phyloP scores from a whole-genome alignment of 2,329 filamentous ascomycete genomes.

The Coccinonectria pachysandricola region DNA sequence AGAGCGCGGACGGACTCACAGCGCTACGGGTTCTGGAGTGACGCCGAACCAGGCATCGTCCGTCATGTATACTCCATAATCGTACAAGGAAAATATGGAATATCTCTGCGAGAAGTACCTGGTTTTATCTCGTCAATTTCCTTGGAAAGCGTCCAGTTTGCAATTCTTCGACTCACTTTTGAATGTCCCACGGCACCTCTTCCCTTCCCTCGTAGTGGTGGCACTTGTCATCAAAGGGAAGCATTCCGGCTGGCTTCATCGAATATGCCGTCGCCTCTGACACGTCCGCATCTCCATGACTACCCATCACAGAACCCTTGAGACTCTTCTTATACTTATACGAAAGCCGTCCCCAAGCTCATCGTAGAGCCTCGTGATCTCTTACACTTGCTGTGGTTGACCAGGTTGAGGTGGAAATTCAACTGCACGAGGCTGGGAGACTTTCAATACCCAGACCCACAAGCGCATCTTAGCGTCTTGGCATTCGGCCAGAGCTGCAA shows the following conservation, averaged over 20 bases:
- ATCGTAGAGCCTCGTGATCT: too few species aligned
- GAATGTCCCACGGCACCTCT: conserved; percentile 72
- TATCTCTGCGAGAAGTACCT: conserved; percentile 90
- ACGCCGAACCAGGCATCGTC: conserved; percentile 95
- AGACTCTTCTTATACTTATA: neutral
- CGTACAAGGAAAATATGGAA: conserved; percentile 77
- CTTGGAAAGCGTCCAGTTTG: too few species aligned
- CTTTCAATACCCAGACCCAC: conserved; percentile 8
- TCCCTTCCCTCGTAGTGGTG: conserved; percentile 62
- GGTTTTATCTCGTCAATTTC: too few species aligned
- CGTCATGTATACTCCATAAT: conserved; percentile 82
- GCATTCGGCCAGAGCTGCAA: conserved; percentile 14
- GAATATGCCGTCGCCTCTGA: conserved; percentile 10
- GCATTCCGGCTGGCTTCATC: conserved; percentile 32
- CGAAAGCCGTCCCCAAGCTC: too few species aligned
- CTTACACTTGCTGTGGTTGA: too few species aligned
- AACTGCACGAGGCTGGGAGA: conserved; percentile 16
- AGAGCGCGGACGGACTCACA: conserved; percentile 37
- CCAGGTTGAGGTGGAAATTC: conserved; percentile 12
- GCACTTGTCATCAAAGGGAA: conserved; percentile 51
- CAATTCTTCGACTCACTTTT: conserved; percentile 59
- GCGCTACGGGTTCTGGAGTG: conserved; percentile 84
- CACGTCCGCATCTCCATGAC: conserved; percentile 4
- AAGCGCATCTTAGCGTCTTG: conserved; percentile 11
- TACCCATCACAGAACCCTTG: conserved; percentile 7